Percentiles rank a stretch among this genome's conserved stretches.
Conservation (phyloP, 306 rosid genomes). For the Cucurbita ficifolia region DNA sequence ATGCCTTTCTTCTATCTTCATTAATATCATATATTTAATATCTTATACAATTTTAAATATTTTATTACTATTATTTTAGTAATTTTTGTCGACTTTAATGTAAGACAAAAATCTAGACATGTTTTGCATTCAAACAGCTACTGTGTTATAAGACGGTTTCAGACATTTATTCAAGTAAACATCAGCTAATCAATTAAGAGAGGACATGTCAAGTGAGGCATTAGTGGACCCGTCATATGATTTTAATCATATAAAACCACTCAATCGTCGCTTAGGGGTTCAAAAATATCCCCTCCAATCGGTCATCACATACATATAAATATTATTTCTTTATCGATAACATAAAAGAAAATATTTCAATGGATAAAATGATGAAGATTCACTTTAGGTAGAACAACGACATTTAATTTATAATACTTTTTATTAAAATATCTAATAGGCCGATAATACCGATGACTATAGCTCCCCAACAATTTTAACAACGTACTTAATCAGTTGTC, state of each 20-base stretch:
- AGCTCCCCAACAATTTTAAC: too few relatives aligned
- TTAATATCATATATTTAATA: background rate
- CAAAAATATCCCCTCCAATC: background rate
- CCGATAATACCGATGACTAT: background rate
- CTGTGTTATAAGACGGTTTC: background rate
- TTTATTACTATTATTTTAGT: too few relatives aligned
- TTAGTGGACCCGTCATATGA: background rate
- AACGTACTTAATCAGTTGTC: too few relatives aligned
- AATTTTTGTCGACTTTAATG: too few relatives aligned
- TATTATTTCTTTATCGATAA: too few relatives aligned
- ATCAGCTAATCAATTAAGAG: background rate
- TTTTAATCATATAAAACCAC: background rate
- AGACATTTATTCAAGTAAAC: too few relatives aligned
- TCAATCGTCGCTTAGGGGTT: background rate
- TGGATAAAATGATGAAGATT: background rate
- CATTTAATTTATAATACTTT: too few relatives aligned
- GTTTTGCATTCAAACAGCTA: background rate
- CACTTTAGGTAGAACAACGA: background rate
- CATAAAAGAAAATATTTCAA: too few relatives aligned
- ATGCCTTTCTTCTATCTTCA: background rate
- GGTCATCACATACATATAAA: too few relatives aligned
- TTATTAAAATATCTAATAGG: too few relatives aligned
- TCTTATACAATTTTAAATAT: background rate
- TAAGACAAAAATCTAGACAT: background rate
- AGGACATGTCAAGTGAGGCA: background rate